phyloP scores from a whole-genome alignment of 2,329 filamentous ascomycete species.

The Neonectria faginata region DNA sequence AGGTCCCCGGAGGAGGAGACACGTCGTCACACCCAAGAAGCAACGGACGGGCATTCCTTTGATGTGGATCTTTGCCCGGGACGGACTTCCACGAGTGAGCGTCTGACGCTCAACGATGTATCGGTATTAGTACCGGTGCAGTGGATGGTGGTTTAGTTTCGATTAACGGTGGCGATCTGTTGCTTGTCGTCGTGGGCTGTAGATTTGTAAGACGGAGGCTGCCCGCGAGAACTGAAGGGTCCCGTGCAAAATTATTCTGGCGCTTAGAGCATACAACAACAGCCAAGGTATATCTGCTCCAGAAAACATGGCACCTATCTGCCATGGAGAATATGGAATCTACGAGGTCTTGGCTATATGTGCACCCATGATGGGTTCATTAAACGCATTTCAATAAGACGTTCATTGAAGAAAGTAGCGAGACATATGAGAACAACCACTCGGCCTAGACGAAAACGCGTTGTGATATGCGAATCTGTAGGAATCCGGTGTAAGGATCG shows the following conservation, averaged over 20 bases:
- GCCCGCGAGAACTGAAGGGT: too few relatives aligned
- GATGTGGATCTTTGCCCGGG: not conserved
- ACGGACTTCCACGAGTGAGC: not conserved
- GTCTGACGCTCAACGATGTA: not conserved
- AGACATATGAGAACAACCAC: not conserved
- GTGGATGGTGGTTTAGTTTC: not conserved
- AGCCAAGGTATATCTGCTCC: too few relatives aligned
- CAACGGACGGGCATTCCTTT: not conserved
- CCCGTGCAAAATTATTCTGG: too few relatives aligned
- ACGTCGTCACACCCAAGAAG: not conserved
- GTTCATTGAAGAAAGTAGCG: not conserved
- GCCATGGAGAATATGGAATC: too few relatives aligned
- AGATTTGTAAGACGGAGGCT: not conserved
- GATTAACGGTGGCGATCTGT: not conserved
- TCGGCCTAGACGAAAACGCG: not conserved
- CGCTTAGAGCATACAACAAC: too few relatives aligned
- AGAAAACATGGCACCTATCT: too few relatives aligned
- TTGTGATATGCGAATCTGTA: not conserved
- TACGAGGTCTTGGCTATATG: not conserved
- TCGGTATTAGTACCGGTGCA: not conserved
- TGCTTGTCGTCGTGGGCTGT: not conserved
- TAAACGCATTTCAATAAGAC: not conserved
- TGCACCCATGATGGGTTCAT: not conserved
- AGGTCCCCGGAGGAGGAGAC: not conserved
- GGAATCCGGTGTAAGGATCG: not conserved